These are phyloP conservation scores for Eutrema japonicum DNA, from an alignment of 345 rosid species.

Conservation along the genomic window DNA sequence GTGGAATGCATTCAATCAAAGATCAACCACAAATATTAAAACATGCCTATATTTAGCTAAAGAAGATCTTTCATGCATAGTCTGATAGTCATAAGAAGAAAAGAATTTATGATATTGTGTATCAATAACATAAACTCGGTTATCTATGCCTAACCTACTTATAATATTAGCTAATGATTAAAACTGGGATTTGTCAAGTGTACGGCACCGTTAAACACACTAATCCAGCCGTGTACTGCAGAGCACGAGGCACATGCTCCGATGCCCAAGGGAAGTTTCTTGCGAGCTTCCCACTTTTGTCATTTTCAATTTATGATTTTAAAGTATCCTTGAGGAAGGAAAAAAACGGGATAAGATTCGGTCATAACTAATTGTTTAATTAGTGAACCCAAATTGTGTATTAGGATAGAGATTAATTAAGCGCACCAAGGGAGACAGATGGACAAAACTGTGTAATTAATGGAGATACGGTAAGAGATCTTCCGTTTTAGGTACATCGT, in stretches of 20 bases:
- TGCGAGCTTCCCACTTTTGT: slow-evolving; percentile 52
- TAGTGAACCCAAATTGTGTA: slow-evolving; percentile 22
- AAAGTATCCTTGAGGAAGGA: slow-evolving; percentile 2
- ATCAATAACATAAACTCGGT: not conserved
- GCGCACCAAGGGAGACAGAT: slow-evolving; percentile 22
- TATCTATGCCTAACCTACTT: too few species aligned
- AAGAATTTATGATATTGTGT: not conserved
- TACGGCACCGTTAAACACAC: slow-evolving; percentile 50
- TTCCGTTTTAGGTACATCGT: slow-evolving; percentile 65
- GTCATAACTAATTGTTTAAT: slow-evolving; percentile 25
- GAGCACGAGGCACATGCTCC: slow-evolving; percentile 52
- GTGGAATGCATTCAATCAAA: slow-evolving; percentile 5
- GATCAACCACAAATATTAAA: slow-evolving; percentile 32
- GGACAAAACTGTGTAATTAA: slow-evolving; percentile 27
- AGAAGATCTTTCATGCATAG: not conserved
- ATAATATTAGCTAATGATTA: not conserved
- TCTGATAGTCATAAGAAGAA: not conserved
- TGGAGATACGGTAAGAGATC: slow-evolving; percentile 47
- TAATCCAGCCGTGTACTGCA: slow-evolving; percentile 36
- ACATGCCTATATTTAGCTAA: not conserved
- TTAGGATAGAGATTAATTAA: slow-evolving; percentile 14
- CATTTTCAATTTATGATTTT: not conserved
- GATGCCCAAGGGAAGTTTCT: slow-evolving; percentile 40
- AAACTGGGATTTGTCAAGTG: slow-evolving; percentile 39
- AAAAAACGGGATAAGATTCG: slow-evolving; percentile 20